Evolutionary conservation across 805 yeast genomes (phyloP), one percentile per base, ranked within the genome.

Genomic region (Teunomyces barrocoloradensis): DNA sequence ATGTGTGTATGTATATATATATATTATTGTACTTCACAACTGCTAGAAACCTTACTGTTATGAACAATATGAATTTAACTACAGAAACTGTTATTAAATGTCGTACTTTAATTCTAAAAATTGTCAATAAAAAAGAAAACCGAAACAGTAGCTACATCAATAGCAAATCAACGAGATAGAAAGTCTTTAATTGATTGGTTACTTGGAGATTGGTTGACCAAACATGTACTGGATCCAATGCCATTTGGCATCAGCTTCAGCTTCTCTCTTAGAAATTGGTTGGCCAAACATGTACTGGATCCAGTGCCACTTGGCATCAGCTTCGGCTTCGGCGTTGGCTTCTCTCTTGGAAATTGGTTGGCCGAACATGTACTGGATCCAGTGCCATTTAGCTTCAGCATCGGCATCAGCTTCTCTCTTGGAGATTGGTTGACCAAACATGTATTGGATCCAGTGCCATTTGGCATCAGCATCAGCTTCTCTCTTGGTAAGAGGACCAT

Each of bases 401-500:
- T 50, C 48, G 12, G 51, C 51, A 3, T 50, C 44, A 13, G 33
- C 33, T 29, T 29, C 51, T 43, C 53, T 47, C 48, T 49, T 44
- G 18, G 30, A 36, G 20, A 49, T 29, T 11, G 33, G 33, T 29
- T 29, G 33, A 11, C 39, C 39, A 21, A 36, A 36, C 18, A n/a
- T n/a, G 50, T 49, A 18, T 23, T 23, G 10, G 39, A 41, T 23
- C 51, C 47, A 50, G 44, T 44, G 44, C 39, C 42, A 43, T 15
- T 38, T 29, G 18, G 51, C 48, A 6, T 44, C 48, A 23, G 51
- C 53, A 17, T 47, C 39, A 25, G 53, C 53, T 10, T 45, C 51
- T 43, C 53, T 47, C 48, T 49, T 44, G 23, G 30, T 30, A 20
- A 50, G 40, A 13, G 55, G 52, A 15, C 17, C 15, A 30, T 15